Evolutionary conservation across 2,329 filamentous ascomycete species (phyloP), one percentile per base, ranked within the genome.

Genomic region (Diaporthe sp.): DNA sequence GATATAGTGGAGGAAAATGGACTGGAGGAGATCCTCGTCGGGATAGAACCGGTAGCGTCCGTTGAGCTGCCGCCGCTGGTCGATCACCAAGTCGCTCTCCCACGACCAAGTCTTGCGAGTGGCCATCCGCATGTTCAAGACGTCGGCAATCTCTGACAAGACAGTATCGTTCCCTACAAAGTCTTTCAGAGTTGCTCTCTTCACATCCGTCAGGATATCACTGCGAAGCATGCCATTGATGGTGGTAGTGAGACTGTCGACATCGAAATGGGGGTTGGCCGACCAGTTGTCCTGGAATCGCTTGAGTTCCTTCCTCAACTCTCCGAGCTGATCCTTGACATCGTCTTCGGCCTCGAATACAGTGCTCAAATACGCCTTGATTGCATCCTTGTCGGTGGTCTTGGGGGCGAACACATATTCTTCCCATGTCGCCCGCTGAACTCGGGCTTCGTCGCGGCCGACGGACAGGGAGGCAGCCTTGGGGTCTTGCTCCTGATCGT

Each of bases 31-130:
- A 76, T 92, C 90, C 70, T 87, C 85, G 71, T 87, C 84, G 84
- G 90, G 89, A 79, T 87, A 91, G 37, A 91, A 87, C 2, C 90
- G 85, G 79, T 92, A 92, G 65, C 86, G 82, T 78, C 86, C 86
- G 79, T 84, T 86, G 31, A 86, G 81, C 39, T 85, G 82, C n/a
- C 85, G 82, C 34, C 85, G 83, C 79, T 84, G 82, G 57, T 84
- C 79, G 12, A 86, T 78, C 9, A 82, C 77, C n/a, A 84, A 78
- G 3, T 80, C 81, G 5, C 78, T 76, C 17, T 81, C 81, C 86
- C 85, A 88, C 0, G 80, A 74, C 86, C 86, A 88, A 9, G 78
- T 79, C 13, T 82, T 78, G 3, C 85, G 78, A 12, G 81, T 78
- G 9, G 83, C 81, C 71, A 87, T 81, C 73, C 85, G 83, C 81